Percentiles rank a stretch among this genome's conserved stretches.
Conservation (phyloP, 176 grass and related monocot species). For the Puya raimondii region DNA sequence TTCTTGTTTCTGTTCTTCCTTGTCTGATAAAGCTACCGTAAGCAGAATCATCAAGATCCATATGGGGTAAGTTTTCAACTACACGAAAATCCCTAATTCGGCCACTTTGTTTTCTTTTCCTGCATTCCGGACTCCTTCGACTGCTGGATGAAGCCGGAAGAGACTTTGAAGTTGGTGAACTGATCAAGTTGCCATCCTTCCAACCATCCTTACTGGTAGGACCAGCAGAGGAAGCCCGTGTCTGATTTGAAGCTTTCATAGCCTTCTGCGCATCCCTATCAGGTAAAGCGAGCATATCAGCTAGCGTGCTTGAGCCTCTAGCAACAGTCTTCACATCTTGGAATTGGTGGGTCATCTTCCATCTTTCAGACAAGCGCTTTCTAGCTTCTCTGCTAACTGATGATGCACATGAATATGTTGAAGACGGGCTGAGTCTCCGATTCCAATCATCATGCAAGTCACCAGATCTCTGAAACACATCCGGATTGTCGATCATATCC, state of each 20-base stretch:
- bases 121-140: conserved; percentile 39
- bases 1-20: conserved; percentile 28
- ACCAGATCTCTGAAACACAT: conserved; percentile 31
- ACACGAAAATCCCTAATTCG: conserved; percentile 57
- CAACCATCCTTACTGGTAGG: conserved; percentile 56
- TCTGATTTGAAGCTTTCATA: conserved; percentile 4
- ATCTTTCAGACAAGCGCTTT: conserved; percentile 79
- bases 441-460: conserved; percentile 43
- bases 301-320: conserved; percentile 37
- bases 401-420: conserved; percentile 51
- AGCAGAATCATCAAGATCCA: conserved; percentile 44
- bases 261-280: conserved; percentile 35
- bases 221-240: conserved; percentile 27
- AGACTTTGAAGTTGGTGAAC: conserved; percentile 61
- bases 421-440: conserved; percentile 37
- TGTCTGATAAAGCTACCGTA: conserved; percentile 22
- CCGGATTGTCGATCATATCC: conserved; percentile 32
- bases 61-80: conserved; percentile 80
- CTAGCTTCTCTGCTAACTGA: conserved; percentile 80
- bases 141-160: conserved; percentile 43
- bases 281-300: conserved; percentile 72
- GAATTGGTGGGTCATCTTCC: conserved; percentile 43
- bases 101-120: conserved; percentile 41
- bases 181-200: conserved; percentile 38
- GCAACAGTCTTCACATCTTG: conserved; percentile 29